Base-by-base conservation (phyloP, 2,329 filamentous ascomycete genomes). In the Intubia oerlemansii region DNA sequence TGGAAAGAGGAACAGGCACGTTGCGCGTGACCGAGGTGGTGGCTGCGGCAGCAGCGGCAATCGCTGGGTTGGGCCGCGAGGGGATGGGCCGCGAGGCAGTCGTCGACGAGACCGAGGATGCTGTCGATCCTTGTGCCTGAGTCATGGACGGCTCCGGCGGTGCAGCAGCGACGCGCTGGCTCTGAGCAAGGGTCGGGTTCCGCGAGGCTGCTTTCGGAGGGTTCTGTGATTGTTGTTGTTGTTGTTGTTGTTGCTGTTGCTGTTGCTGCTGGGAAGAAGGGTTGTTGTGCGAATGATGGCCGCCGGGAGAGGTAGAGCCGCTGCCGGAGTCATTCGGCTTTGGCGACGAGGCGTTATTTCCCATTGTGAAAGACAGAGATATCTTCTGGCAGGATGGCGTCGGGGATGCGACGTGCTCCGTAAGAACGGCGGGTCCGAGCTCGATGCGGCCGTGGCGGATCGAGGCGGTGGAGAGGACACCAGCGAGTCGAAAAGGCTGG, bases 81-180 rank as follows among this genome's bases (percentile, higher is more conserved):
- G 38, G 38, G 31, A 36, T 36, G 30, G 43, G 41, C 41, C 32
- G 32, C 5, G 36, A 32, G 13, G 31, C 32, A 19, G 25, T 22
- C 19, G 35, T 53, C 19, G 21, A 23, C 11, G 34, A 30, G 21
- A 32, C 26, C 15, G 22, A 26, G 7, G 35, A 53, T 15, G 23
- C 53, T 36, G 59, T 63, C 32, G 61, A 65, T 39, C 63, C 64
- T 32, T 62, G 57, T 28, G 66, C 66, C 46, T 67, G 64, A 38
- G 66, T 59, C 36, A 66, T 57, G 28, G 67, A 70, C 30, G 62
- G 57, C 49, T 72, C 67, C 34, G 67, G 67, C 27, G 66, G 65
- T 31, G 62, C 66, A 40, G 58, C 59, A 40, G 59, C 59, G 34
- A 58, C 61, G 38, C 62, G 57, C 39, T 64, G 61, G 36, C 56